These are phyloP conservation scores for Clitocybe nebularis DNA, from an alignment of 1,284 basidiomycete species.

Conservation along the genomic window DNA sequence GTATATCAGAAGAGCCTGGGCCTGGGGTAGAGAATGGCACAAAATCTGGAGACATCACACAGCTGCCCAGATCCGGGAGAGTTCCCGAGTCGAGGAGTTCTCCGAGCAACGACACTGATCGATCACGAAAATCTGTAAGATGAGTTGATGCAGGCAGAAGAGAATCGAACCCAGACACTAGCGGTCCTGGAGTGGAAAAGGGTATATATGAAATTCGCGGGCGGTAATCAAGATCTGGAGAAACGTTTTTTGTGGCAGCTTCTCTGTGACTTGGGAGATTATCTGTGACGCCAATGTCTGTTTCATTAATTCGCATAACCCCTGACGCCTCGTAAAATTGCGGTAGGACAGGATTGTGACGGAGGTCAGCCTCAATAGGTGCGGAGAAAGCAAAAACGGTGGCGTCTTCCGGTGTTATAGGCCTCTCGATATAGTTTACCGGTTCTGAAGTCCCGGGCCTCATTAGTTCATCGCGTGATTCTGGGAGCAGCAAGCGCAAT, in stretches of 20 bases:
- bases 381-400: conserved; percentile 17
- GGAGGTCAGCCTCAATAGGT: neutral
- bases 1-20: conserved; percentile 14
- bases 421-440: neutral
- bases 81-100: neutral
- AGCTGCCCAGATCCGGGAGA: conserved; percentile 2
- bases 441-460: conserved; percentile 1
- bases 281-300: neutral
- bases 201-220: neutral
- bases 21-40: conserved; percentile 24
- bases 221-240: neutral
- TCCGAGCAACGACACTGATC: too few relatives aligned
- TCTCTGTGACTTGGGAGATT: neutral
- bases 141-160: too few relatives aligned
- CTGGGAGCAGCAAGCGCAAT: conserved; percentile 32
- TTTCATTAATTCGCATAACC: neutral
- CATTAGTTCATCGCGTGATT: neutral
- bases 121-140: too few relatives aligned
- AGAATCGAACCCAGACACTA: neutral
- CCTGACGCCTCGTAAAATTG: neutral
- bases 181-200: neutral
- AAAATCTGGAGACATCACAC: conserved; percentile 3
- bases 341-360: neutral
- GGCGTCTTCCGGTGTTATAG: conserved; percentile 4
- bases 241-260: neutral